A percentile compares a stretch with the other conserved stretches of the same genome.
These are phyloP conservation scores for Rubroshorea leprosula DNA, from an alignment of 345 rosid genomes.

Conservation along the genomic window DNA sequence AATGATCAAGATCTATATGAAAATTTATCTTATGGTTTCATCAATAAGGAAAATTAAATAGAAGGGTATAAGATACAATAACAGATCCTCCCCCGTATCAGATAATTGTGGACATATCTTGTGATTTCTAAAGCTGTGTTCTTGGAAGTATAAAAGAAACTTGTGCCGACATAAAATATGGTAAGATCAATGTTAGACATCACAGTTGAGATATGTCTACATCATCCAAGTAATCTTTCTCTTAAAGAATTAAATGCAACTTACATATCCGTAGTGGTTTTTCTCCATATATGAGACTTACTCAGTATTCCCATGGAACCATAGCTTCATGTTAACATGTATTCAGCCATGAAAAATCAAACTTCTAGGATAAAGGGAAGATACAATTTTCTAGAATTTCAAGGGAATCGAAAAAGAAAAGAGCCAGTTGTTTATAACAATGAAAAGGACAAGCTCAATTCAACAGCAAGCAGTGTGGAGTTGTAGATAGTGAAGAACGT, in stretches of 20 bases:
- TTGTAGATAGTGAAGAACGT: too few relatives aligned
- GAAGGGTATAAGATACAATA: not conserved
- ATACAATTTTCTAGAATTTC: too few relatives aligned
- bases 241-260: not conserved
- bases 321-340: not conserved
- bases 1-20: not conserved
- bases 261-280: not conserved
- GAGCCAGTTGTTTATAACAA: too few relatives aligned
- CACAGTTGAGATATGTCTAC: not conserved
- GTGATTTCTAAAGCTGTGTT: not conserved
- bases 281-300: not conserved
- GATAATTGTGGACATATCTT: not conserved
- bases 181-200: not conserved
- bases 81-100: not conserved
- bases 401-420: too few relatives aligned
- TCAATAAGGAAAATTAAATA: not conserved
- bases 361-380: not conserved
- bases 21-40: not conserved
- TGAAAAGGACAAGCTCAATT: too few relatives aligned
- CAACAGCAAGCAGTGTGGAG: too few relatives aligned
- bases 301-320: not conserved
- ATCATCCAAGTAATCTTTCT: not conserved
- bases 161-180: not conserved
- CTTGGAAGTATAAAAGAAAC: not conserved
- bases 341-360: slow-evolving; percentile 1